Base-by-base conservation (phyloP, 441 rosid genomes). In the Pelargonium citronellum region DNA sequence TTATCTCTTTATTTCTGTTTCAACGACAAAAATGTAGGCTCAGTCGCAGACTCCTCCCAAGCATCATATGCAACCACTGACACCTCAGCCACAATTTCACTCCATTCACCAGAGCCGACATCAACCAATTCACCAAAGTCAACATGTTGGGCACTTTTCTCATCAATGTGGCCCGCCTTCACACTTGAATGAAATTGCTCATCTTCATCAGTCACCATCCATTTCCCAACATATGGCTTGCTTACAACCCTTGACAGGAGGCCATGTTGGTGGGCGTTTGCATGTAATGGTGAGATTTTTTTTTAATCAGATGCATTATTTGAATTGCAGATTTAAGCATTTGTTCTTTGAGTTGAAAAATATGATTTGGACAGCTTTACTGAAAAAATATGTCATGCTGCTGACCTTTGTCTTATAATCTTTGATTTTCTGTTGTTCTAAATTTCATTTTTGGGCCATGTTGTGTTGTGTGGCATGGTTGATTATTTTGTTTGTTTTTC, bases 191-290 rank as follows among this genome's bases (percentile, higher is more conserved):
- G 97, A 91, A 60, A 80, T 89, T 41, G 63, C 85, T 70, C 92
- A 91, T 69, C 22, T 85, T 46, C 87, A 83, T 70, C 97, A 88
- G 55, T 84, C 97, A 39, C 81, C 91, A 24, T 72, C 84, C 74
- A 86, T 91, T 68, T 81, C 98, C 34, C 98, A 89, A 73, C 95
- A 89, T 71, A 89, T 94, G 78, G 84, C 85, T 76, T 91, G 96
- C 83, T 81, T 91, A 72, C 98, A 87, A 69, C 92, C 96, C 4
- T 83, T 89, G 64, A 51, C 87, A 10, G 91, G 86, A 68, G 84
- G 87, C 69, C 93, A 85, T 74, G 82, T 83, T 39, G 86, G 83
- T 55, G 90, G 85, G 57, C 91, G 91, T 64, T 64, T 88, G 85
- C 89, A 86, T 76, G 75, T 84, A 67, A 83, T 88, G 98, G 98